Base-by-base conservation (phyloP, 148 eudicot species). In the Bassia scoparia region DNA sequence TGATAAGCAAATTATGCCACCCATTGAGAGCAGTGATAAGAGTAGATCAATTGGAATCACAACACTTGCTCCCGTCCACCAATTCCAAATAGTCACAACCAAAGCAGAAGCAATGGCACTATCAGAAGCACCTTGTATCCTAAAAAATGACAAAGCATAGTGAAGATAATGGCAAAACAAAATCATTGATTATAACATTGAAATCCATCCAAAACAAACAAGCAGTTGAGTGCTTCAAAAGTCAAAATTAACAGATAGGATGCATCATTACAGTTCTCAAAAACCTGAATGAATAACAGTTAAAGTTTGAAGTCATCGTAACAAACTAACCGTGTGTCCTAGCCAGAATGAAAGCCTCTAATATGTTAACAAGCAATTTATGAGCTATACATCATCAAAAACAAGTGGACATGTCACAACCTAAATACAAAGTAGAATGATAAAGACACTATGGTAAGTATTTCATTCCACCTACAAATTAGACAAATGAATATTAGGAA, bases 1-100 rank as follows among this genome's bases (percentile, higher is more conserved):
- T 97, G 98, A 94, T 83, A 18, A 94, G 70, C 98, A 97, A 65
- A 95, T 84, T 61, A 95, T 72, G 58, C 96, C 93, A 71, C 98
- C 97, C 78, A 86, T n/a, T 55, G 31, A 95, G 85, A 46, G 90
- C 70, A 58, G 97, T 91, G 53, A 88, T 70, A 67, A 88, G 81
- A 61, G 69, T 60, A 35, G 97, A 89, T 84, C 91, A 88, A 76
- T 70, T 83, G 31, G 97, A 84, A 83, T 91, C 84, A 78, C 91
- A 83, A 84, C 97, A 92, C 67, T 63, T 77, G 69, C 90, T 81
- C 77, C 70, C 84, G 81, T 81, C 90, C 15, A 73, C 77, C 76
- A 84, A 61, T 65, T 81, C 96, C 96, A 92, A 31, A 83, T 68
- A 52, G 79, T 75, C 68, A 87, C 61, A 80, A 86, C 87, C 80